Base-by-base conservation (phyloP, 2,329 filamentous ascomycete species). In the Talaromyces verruculosus region DNA sequence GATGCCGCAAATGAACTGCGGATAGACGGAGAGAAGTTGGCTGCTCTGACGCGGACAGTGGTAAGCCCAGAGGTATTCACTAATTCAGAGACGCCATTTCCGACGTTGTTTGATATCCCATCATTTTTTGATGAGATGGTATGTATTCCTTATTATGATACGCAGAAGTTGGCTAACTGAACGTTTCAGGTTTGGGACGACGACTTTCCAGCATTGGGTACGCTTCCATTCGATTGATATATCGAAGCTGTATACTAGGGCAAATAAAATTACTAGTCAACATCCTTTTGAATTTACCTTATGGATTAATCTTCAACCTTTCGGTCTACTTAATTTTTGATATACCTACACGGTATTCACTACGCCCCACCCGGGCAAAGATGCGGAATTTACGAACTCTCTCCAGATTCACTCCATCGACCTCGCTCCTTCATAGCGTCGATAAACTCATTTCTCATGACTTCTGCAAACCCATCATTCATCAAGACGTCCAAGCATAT, bases 51-150 rank as follows among this genome's bases (percentile, higher is more conserved):
- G 1, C 33, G 41, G 13, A 59, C 35, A 25, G 55, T 59, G 11
- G 37, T 59, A 10, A 59, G 33, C 6, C 55, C 55, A 15, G 55
- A 59, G 11, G 55, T 8, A 17, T 59, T 22, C 37, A 25, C 22
- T 7, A 59, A 39, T 17, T 39, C 35, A 5, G 55, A 59, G n/a
- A 15, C 35, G n/a, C 2, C 28, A 2, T 25, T 59, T 41, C 55
- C 55, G 1, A 25, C 55, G 2, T 28, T 59, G 8, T 59, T 59
- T 41, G 55, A 59, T 59, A 59, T 59, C 11, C 55, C 55, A 6
- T 59, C 55, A 1, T 59, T 59, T n/a, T 59, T 59, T 4, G 55
- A 37, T 41, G 55, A 59, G 37, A 59, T 59, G 55, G 55, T 59
- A 41, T 13, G 55, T 39, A 25, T 59, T 41, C 8, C 17, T 22